A percentile compares a stretch with the other conserved stretches of the same genome.
phyloP scores from a whole-genome alignment of 345 rosid species.

The Pseudoturritis turrita region DNA sequence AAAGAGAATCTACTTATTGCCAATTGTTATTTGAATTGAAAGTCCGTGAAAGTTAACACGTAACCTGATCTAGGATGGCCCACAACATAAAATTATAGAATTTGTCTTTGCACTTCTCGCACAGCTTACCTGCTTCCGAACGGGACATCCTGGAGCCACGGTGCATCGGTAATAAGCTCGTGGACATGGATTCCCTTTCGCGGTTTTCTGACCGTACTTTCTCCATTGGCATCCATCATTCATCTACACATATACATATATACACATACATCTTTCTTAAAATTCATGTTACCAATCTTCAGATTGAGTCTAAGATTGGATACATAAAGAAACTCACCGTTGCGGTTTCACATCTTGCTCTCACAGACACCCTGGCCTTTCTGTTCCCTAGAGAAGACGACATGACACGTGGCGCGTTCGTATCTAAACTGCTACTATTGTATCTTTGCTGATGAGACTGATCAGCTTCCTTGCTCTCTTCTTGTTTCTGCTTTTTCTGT shows the following conservation, averaged over 20 bases:
- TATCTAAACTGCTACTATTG: slow-evolving; percentile 6
- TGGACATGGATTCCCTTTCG: slow-evolving; percentile 95
- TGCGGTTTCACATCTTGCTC: slow-evolving; percentile 79
- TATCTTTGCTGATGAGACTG: slow-evolving; percentile 14
- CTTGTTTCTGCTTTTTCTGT: slow-evolving; percentile 19
- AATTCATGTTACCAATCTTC: not conserved
- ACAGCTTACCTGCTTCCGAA: slow-evolving; percentile 70
- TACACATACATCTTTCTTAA: not conserved
- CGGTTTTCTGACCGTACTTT: slow-evolving; percentile 88
- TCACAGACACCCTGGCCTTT: slow-evolving; percentile 78
- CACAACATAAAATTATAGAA: not conserved
- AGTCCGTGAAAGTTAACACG: not conserved
- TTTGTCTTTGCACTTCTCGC: not conserved
- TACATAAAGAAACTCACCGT: slow-evolving; percentile 42
- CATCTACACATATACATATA: slow-evolving; percentile 38
- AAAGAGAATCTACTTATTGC: not conserved
- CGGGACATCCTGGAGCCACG: slow-evolving; percentile 57
- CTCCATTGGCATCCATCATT: slow-evolving; percentile 98
- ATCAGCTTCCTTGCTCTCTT: slow-evolving; percentile 13
- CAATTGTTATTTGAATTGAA: not conserved
- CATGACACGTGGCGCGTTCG: slow-evolving; percentile 5
- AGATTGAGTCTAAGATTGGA: not conserved
- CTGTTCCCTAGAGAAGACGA: slow-evolving; percentile 33
- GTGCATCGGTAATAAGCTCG: slow-evolving; percentile 96
- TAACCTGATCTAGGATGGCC: not conserved